A percentile compares a stretch with the other conserved stretches of the same genome.
Evolutionary conservation across 2,329 filamentous ascomycete species (phyloP).

Genomic region (Chalaropsis ovoidea): DNA sequence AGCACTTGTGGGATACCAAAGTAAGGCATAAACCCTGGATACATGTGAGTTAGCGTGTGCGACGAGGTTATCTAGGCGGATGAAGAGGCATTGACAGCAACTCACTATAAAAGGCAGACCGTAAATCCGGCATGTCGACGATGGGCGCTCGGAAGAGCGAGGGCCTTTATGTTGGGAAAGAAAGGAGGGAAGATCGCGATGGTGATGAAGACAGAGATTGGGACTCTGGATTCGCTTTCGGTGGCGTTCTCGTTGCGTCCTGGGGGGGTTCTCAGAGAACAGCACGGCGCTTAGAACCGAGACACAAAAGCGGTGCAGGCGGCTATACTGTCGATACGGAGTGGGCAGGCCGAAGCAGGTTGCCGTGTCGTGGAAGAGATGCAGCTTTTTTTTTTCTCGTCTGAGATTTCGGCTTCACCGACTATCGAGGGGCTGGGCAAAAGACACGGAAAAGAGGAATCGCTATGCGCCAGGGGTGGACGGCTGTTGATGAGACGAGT

Average conservation of each 20-base stretch:
- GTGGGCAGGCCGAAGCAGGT: neutral
- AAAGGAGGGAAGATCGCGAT: neutral
- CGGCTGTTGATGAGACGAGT: neutral
- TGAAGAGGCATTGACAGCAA: neutral
- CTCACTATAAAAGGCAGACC: slow-evolving; percentile 11
- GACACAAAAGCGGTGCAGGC: neutral
- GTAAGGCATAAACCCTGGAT: slow-evolving; percentile 54
- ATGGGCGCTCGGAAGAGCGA: neutral
- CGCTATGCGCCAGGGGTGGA: neutral
- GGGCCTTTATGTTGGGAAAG: neutral
- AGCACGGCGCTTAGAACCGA: neutral
- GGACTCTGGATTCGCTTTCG: neutral
- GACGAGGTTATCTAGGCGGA: too few relatives aligned
- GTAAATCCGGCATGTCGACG: slow-evolving; percentile 3
- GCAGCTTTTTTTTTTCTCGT: slow-evolving; percentile 17
- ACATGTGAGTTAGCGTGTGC: slow-evolving; percentile 13
- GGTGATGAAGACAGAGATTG: neutral
- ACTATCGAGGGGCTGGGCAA: slow-evolving; percentile 23
- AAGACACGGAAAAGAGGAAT: neutral
- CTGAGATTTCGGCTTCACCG: slow-evolving; percentile 25
- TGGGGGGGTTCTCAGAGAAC: neutral
- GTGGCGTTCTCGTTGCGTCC: neutral
- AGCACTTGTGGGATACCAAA: slow-evolving; percentile 74
- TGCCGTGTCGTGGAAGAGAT: neutral
- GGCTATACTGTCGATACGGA: neutral